Conservation (phyloP, 345 rosid species). For the Carallia brachiata region DNA sequence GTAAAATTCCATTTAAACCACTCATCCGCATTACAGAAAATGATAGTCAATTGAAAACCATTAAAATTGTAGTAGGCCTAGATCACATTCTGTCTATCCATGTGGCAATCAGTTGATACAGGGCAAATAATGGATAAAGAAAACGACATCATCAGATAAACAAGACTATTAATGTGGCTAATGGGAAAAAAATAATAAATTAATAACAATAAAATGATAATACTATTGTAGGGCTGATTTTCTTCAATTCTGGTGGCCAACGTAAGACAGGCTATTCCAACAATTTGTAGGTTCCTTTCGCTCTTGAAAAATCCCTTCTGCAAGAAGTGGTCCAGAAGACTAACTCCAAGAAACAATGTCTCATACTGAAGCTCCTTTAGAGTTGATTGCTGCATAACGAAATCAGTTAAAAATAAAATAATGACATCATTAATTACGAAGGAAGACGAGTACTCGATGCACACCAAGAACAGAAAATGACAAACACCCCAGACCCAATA, state of each 20-base stretch:
- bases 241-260: constrained; percentile 89
- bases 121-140: no score
- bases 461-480: background rate
- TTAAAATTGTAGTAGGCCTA: no score
- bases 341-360: constrained; percentile 73
- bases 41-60: background rate
- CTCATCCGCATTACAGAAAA: background rate
- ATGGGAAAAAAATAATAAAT: background rate
- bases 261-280: constrained; percentile 77
- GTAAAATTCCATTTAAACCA: no score
- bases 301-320: constrained; percentile 68
- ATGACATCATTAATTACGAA: background rate
- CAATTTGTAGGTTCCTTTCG: constrained; percentile 58
- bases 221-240: constrained; percentile 82
- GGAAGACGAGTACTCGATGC: background rate
- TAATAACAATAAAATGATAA: background rate
- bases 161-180: background rate
- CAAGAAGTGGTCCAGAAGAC: constrained; percentile 76
- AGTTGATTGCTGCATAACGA: constrained; percentile 56
- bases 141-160: no score
- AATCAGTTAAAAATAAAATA: constrained; percentile 1
- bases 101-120: no score
- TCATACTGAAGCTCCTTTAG: constrained; percentile 61
- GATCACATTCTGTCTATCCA: no score
- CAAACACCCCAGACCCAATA: background rate